Evolutionary conservation across 2,329 filamentous ascomycete species (phyloP), one percentile per base, ranked within the genome.

Genomic region (Diplodia intermedia): DNA sequence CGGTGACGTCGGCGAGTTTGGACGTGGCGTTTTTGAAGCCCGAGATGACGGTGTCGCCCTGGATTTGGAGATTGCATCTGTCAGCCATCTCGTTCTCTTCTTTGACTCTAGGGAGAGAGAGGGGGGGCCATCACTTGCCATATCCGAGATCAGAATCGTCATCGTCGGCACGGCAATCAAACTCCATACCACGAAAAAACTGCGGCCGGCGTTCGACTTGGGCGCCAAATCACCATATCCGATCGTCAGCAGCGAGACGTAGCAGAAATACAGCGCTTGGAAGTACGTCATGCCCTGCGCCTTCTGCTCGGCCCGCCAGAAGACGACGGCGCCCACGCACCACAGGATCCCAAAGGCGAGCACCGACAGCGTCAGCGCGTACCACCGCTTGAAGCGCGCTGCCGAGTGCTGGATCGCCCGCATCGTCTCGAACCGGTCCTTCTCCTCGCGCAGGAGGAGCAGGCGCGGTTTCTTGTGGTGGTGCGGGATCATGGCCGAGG

Each of bases 141-240:
- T 70, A 66, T 79, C 74, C 0, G 72, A 75, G 11, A 79, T 73
- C 14, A 97, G 85, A 20, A 97, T 89, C 0, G 94, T 97, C 86
- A 94, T 94, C 2, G 91, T 94, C 0, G 94, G 94, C 3, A 97
- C 84, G 0, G 93, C 93, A 31, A 97, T 85, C 1, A 97, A 78
- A 15, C 90, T 92, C 94, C 94, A 97, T 67, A 97, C 89, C n/a
- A 97, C 91, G 73, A 97, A 97, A 77, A 97, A 97, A 0, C 91
- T 88, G 66, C 91, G 89, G 1, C 91, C 92, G 0, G 89, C 86
- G 71, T 93, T 94, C 1, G 90, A 91, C n/a, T 88, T 82, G 0
- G 93, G 93, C 1, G 89, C 88, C 5, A 90, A 78, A 71, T 97
- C 93, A 3, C 94, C 94, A 73, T 97, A 97, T 1, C 94, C 94